Percentiles rank a stretch among this genome's conserved stretches.
Conservation (phyloP, 306 rosid genomes). For the Astragalus glycyphyllos region DNA sequence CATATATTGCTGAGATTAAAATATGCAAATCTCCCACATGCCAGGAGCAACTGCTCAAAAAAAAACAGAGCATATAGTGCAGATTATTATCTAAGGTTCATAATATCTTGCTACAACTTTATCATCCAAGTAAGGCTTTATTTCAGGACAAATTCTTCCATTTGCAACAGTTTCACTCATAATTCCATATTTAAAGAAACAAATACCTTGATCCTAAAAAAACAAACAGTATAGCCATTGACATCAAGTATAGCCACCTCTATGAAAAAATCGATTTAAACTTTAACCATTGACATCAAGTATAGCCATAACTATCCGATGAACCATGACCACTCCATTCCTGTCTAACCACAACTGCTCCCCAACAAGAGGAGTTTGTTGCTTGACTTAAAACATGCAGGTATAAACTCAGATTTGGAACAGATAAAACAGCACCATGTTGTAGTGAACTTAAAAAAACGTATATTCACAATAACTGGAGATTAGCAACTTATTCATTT, state of each 20-base stretch:
- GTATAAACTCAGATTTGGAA: conserved; percentile 1
- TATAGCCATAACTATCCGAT: conserved; percentile 5
- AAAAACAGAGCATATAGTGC: no score
- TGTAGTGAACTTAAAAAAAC: conserved; percentile 13
- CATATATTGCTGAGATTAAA: no score
- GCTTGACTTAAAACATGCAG: conserved; percentile 9
- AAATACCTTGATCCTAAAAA: conserved; percentile 11
- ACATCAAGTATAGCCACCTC: background rate
- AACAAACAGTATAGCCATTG: conserved; percentile 8
- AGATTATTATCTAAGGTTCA: no score
- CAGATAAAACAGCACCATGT: background rate
- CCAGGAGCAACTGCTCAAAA: no score
- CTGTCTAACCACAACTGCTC: background rate
- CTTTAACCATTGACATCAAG: background rate
- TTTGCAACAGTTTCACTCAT: background rate
- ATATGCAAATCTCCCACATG: no score
- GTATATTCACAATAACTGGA: conserved; percentile 21
- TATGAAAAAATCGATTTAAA: conserved; percentile 17
- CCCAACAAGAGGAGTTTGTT: background rate
- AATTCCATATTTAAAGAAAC: background rate
- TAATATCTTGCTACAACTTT: no score
- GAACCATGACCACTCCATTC: conserved; percentile 20
- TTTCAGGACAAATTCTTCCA: background rate
- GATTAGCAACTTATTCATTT: conserved; percentile 47
- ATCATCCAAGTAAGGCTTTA: background rate